Evolutionary conservation across 2,329 filamentous ascomycete species (phyloP).

Genomic region (Colletotrichum orchidophilum): DNA sequence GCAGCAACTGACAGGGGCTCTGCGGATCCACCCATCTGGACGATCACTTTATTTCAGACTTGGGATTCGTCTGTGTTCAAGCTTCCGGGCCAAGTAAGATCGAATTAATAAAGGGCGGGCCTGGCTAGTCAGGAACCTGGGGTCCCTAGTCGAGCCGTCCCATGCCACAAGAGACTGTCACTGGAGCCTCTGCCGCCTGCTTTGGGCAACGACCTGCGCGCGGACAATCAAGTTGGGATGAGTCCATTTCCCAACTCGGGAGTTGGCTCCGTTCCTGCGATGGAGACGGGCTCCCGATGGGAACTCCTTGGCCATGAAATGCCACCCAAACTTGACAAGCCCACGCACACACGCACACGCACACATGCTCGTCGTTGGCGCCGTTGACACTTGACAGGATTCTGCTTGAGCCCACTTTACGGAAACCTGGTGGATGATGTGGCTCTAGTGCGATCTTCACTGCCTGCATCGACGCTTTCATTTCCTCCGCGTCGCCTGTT

Average conservation of each 20-base stretch:
- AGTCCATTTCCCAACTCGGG: constrained; percentile 17
- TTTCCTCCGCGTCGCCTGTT: constrained; percentile 33
- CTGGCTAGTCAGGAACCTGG: constrained; percentile 21
- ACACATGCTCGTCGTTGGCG: background rate
- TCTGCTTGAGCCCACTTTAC: constrained; percentile 11
- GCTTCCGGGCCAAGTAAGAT: constrained; percentile 15
- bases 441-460: constrained; percentile 30
- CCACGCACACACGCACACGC: background rate
- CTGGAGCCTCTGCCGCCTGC: background rate
- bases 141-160: constrained; percentile 8
- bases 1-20: background rate
- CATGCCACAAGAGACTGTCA: background rate
- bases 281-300: background rate
- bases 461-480: constrained; percentile 30
- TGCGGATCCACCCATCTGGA: constrained; percentile 1
- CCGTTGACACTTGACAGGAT: background rate
- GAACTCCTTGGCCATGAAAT: background rate
- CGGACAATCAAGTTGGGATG: constrained; percentile 29
- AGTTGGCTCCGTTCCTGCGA: background rate
- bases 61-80: constrained; percentile 12
- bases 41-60: constrained; percentile 29
- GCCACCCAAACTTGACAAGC: background rate
- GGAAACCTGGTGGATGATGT: constrained; percentile 16
- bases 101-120: constrained; percentile 25
- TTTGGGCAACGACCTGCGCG: constrained; percentile 22